phyloP scores from a whole-genome alignment of 768 basidiomycete genomes.

The Lanmaoa pseudosensibilis region DNA sequence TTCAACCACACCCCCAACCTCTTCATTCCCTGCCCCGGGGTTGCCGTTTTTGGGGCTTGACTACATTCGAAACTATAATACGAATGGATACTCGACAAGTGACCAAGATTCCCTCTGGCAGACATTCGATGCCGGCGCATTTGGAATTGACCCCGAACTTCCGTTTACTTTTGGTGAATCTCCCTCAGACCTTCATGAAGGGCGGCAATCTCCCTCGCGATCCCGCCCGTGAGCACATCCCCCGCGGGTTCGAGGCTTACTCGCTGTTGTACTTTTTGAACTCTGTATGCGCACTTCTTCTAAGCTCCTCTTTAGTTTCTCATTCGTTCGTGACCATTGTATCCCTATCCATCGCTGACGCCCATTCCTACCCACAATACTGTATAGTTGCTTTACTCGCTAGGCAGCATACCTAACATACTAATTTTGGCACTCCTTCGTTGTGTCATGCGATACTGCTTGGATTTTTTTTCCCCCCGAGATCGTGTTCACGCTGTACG shows the following conservation, averaged over 20 bases:
- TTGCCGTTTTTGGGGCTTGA: conserved; percentile 85
- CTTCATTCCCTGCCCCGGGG: conserved; percentile 69
- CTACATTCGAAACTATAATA: conserved; percentile 75
- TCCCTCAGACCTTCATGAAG: conserved; percentile 30
- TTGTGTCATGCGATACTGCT: conserved; percentile 2
- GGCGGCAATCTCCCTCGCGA: conserved; percentile 28
- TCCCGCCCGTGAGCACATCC: conserved; percentile 17
- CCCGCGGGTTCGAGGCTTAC: not conserved
- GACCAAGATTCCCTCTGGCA: conserved; percentile 50
- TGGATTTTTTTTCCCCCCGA: not conserved
- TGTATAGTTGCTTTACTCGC: conserved; percentile 27
- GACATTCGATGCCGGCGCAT: conserved; percentile 71
- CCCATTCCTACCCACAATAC: conserved; percentile 20
- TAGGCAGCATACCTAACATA: conserved; percentile 27
- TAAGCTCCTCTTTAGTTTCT: conserved; percentile 2
- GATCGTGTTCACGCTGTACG: conserved; percentile 7
- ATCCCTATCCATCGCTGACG: conserved; percentile 31
- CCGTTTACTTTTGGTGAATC: conserved; percentile 59
- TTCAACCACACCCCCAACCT: conserved; percentile 58
- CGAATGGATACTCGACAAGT: conserved; percentile 38
- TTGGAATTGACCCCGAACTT: conserved; percentile 75
- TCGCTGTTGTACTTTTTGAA: conserved; percentile 14
- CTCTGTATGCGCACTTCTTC: conserved; percentile 15
- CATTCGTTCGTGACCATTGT: conserved; percentile 19
- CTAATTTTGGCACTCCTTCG: conserved; percentile 24